These are phyloP conservation scores for Vachellia collinsii DNA, from an alignment of 306 rosid species.

Conservation along the genomic window DNA sequence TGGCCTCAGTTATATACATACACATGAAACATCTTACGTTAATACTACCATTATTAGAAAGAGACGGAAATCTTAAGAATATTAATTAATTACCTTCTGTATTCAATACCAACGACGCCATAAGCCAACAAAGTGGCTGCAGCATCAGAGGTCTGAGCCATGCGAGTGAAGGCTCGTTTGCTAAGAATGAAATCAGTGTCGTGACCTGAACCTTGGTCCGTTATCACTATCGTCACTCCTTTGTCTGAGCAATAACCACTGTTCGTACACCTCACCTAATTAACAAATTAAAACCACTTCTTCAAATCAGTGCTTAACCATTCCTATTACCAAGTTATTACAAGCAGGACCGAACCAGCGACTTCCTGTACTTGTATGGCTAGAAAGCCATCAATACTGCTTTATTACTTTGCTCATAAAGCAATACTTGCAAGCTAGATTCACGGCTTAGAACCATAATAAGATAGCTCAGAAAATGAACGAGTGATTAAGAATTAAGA, in stretches of 20 bases:
- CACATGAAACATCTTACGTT: neutral
- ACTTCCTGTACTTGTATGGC: too few species aligned
- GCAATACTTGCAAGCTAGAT: neutral
- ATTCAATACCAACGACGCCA: constrained; percentile 72
- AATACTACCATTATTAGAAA: neutral
- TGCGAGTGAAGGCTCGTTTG: constrained; percentile 61
- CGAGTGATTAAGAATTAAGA: neutral
- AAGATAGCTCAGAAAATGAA: neutral
- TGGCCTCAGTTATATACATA: neutral
- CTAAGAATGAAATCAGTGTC: constrained; percentile 79
- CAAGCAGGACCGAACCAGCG: too few species aligned
- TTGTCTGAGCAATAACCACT: constrained; percentile 67
- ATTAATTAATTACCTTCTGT: constrained; percentile 56
- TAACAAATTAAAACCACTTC: neutral
- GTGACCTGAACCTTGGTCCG: constrained; percentile 74
- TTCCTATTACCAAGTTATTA: too few species aligned
- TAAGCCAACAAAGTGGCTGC: constrained; percentile 57
- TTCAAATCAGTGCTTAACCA: neutral
- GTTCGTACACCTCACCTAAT: constrained; percentile 74
- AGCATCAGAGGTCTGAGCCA: constrained; percentile 71
- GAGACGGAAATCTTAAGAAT: too few species aligned
- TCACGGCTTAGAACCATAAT: neutral
- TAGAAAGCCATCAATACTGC: neutral
- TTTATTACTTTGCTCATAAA: neutral
- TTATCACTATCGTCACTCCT: constrained; percentile 73